phyloP scores from a whole-genome alignment of 768 basidiomycete species.

The Brasilioporus rufonigricans region DNA sequence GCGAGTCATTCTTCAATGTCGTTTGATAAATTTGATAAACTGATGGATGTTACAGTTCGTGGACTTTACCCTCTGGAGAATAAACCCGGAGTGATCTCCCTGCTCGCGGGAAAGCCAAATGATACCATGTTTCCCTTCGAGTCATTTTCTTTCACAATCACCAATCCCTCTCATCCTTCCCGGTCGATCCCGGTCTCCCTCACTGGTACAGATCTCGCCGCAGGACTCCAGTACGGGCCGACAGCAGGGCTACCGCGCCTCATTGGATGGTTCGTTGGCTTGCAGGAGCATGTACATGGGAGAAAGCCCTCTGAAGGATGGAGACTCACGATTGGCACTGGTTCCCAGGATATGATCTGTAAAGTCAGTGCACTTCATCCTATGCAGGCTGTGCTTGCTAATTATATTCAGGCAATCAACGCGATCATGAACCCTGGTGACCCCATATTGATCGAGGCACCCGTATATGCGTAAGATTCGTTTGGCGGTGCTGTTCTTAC shows the following conservation, averaged over 20 bases:
- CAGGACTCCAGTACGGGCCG: conserved; percentile 74
- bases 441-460: conserved; percentile 76
- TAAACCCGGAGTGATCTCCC: conserved; percentile 71
- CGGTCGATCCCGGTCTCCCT: conserved; percentile 53
- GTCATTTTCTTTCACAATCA: conserved; percentile 64
- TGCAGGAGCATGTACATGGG: conserved; percentile 72
- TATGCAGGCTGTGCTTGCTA: conserved; percentile 2
- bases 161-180: conserved; percentile 44
- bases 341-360: conserved; percentile 86
- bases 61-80: conserved; percentile 77
- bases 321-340: conserved; percentile 74
- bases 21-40: neutral
- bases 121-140: conserved; percentile 89
- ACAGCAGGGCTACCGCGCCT: conserved; percentile 69
- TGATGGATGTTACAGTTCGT: conserved; percentile 44
- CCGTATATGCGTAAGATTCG: conserved; percentile 64
- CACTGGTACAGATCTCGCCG: conserved; percentile 54
- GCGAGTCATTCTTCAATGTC: conserved; percentile 36
- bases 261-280: conserved; percentile 61
- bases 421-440: conserved; percentile 79
- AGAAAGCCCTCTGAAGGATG: conserved; percentile 64
- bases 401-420: conserved; percentile 54
- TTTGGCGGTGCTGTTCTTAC: conserved; percentile 12
- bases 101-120: conserved; percentile 93
- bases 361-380: conserved; percentile 50